A percentile compares a stretch with the other conserved stretches of the same genome.
These are phyloP conservation scores for Hortiboletus flavorubellus DNA, from an alignment of 768 basidiomycete species.

Conservation along the genomic window DNA sequence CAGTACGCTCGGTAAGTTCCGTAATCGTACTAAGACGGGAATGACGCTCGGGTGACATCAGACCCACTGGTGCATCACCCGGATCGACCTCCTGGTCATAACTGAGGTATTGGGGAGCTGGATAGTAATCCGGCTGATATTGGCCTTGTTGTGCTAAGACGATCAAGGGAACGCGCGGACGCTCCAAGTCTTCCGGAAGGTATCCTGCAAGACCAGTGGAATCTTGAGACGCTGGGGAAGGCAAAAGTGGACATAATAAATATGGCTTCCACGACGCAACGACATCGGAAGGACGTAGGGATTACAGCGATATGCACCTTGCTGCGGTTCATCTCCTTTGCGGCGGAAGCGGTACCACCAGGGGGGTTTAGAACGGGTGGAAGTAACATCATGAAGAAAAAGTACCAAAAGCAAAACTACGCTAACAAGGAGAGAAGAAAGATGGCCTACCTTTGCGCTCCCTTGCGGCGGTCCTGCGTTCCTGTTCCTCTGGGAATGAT, in stretches of 20 bases:
- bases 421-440: constrained; percentile 22
- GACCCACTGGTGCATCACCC: constrained; percentile 34
- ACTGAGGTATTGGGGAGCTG: constrained; percentile 20
- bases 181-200: constrained; percentile 28
- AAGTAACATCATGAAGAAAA: constrained; percentile 31
- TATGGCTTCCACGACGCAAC: constrained; percentile 10
- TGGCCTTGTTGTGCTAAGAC: constrained; percentile 56
- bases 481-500: constrained; percentile 57
- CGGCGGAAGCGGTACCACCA: constrained; percentile 36
- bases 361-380: constrained; percentile 29
- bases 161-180: constrained; percentile 57
- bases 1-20: constrained; percentile 65
- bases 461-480: constrained; percentile 54
- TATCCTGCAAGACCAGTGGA: constrained; percentile 21
- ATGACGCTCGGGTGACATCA: constrained; percentile 28
- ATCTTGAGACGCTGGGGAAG: constrained; percentile 18
- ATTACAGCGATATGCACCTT: constrained; percentile 52
- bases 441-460: constrained; percentile 83
- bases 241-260: constrained; percentile 21
- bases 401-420: constrained; percentile 35
- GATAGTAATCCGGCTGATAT: constrained; percentile 29
- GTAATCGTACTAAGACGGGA: constrained; percentile 60
- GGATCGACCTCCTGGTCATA: constrained; percentile 24
- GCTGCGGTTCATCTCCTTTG: constrained; percentile 39
- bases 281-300: constrained; percentile 28